Evolutionary conservation across 2,329 filamentous ascomycete genomes (phyloP).

Genomic region (Scedosporium apiospermum): DNA sequence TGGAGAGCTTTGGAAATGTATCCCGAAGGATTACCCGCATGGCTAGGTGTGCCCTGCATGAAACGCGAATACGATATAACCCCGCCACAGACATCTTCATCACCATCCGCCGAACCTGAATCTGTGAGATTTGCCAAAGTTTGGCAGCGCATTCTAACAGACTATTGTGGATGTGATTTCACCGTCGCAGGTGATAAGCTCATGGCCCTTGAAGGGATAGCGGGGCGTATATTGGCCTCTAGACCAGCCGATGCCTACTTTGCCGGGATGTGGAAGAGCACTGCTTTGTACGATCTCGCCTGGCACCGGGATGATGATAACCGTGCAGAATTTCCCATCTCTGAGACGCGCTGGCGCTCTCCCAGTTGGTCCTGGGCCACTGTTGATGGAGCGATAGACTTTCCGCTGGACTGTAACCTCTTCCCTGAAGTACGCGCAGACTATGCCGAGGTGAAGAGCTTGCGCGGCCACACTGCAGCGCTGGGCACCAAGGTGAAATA

Average conservation of each 20-base stretch:
- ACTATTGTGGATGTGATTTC: background rate
- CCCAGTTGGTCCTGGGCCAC: background rate
- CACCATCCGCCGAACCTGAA: background rate
- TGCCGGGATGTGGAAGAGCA: background rate
- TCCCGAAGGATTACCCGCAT: background rate
- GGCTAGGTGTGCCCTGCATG: background rate
- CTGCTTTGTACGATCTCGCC: background rate
- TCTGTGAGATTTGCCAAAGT: background rate
- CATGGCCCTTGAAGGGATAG: background rate
- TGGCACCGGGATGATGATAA: background rate
- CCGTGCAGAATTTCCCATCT: background rate
- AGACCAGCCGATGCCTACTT: background rate
- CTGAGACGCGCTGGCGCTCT: background rate
- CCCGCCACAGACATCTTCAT: background rate
- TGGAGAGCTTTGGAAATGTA: background rate
- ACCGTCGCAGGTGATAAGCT: background rate
- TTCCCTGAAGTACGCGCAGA: background rate
- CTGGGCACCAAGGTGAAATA: background rate
- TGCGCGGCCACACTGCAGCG: background rate
- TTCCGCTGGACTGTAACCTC: background rate
- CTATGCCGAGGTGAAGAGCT: background rate
- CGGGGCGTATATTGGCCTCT: background rate
- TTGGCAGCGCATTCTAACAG: background rate
- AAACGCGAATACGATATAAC: background rate
- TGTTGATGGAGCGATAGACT: background rate